Conservation (phyloP, 2,329 filamentous ascomycete genomes). For the Trichoderma asperellum region DNA sequence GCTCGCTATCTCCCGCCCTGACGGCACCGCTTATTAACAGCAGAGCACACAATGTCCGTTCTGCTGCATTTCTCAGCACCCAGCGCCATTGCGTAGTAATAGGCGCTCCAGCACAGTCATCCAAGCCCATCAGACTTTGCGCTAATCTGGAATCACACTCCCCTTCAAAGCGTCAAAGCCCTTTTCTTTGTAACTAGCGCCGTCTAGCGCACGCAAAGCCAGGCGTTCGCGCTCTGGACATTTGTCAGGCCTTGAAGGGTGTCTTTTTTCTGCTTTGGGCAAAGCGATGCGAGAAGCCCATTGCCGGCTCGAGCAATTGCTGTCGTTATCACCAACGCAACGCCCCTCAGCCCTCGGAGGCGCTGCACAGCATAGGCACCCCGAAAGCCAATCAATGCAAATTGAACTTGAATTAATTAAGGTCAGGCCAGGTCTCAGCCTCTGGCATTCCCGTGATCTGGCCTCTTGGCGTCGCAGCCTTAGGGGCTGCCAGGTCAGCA, state of each 20-base stretch:
- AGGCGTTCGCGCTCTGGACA: background rate
- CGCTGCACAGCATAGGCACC: background rate
- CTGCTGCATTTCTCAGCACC: slow-evolving; percentile 23
- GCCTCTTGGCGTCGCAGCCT: slow-evolving; percentile 14
- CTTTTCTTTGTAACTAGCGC: slow-evolving; percentile 6
- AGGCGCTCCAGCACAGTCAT: slow-evolving; percentile 15
- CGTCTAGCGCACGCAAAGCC: slow-evolving; percentile 3
- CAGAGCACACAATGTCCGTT: slow-evolving; percentile 20
- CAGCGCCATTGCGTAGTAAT: slow-evolving; percentile 16
- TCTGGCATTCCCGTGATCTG: slow-evolving; percentile 22
- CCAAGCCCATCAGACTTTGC: slow-evolving; percentile 15
- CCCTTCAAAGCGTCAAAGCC: background rate
- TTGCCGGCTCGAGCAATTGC: background rate
- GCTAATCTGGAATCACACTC: slow-evolving; percentile 20
- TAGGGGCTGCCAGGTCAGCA: slow-evolving; percentile 6
- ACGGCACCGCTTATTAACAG: slow-evolving; percentile 24
- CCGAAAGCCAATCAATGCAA: background rate
- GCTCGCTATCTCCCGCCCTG: background rate
- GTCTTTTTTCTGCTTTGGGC: background rate
- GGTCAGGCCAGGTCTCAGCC: slow-evolving; percentile 13
- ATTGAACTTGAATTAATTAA: background rate
- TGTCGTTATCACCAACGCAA: slow-evolving; percentile 1
- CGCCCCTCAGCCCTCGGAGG: background rate
- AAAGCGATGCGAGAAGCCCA: background rate
- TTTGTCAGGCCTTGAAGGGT: slow-evolving; percentile 5